Evolutionary conservation across 1,139 yeast species (phyloP), one percentile per base, ranked within the genome.

Genomic region (Blastobotrys elegans): DNA sequence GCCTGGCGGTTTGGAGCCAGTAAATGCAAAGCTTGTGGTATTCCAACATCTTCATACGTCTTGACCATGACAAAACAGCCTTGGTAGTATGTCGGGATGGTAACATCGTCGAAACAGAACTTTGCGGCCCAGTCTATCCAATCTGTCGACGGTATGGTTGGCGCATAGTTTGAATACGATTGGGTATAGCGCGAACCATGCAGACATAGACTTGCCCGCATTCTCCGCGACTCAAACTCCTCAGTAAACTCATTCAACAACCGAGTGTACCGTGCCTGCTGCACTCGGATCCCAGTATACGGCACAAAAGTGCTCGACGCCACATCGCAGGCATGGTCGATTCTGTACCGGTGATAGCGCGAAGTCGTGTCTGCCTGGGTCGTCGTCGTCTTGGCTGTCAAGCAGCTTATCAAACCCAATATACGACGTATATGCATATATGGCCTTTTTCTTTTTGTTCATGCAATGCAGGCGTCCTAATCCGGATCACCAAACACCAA

Each of bases 271-370:
- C 47, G 45, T n/a, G 36, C 47, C 38, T 51, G 43, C 22, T 53
- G 55, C 42, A 57, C 26, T 11, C 61, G 50, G 39, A 56, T 56
- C 27, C 61, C 61, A 6, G 61, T 50, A 53, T 58, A 58, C 2
- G 61, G 61, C 17, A 50, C 47, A 43, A 53, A 51, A 13, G 53
- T 44, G 44, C 56, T 50, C 17, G 59, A 50, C 11, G 56, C 48
- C 13, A 57, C 53, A 32, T 56, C 54, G 43, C 61, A 58, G 13
- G 53, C 56, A 13, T 43, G 44, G 36, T 54, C 55, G 14, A 55
- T 46, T n/a, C 45, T 24, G 37, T 31, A 30, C 27, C 50, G 46
- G 36, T 58, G 60, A 46, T 55, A 57, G 2, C 58, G 53, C 21
- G 52, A 49, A 2, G 48, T 50, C 17, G 49, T 17, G 29, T 35